phyloP scores from a whole-genome alignment of 768 basidiomycete genomes.

The Mrakia gelida region DNA sequence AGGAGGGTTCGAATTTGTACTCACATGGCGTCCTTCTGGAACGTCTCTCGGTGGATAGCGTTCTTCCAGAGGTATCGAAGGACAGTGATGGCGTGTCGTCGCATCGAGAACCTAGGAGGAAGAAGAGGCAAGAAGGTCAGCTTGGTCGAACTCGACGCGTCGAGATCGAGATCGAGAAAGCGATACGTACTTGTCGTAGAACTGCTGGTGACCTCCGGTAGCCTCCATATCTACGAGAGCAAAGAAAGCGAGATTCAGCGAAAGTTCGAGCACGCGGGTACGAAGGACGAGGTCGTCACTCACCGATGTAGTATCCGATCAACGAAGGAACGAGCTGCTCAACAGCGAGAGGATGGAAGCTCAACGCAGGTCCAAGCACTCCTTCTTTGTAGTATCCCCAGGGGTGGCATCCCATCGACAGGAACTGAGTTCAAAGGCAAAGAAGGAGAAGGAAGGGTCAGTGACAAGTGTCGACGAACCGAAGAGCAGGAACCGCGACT shows the following conservation, averaged over 20 bases:
- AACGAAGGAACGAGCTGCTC: constrained; percentile 85
- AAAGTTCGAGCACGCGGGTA: neutral
- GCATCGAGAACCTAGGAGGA: constrained; percentile 18
- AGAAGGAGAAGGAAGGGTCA: neutral
- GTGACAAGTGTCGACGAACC: neutral
- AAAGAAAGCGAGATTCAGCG: constrained; percentile 9
- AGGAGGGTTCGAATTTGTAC: constrained; percentile 36
- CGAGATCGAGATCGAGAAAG: neutral
- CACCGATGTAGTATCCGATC: constrained; percentile 92
- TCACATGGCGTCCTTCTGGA: constrained; percentile 73
- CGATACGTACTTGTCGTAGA: constrained; percentile 77
- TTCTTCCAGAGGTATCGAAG: constrained; percentile 75
- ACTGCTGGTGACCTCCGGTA: constrained; percentile 95
- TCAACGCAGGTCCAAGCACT: constrained; percentile 74
- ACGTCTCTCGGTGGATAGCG: constrained; percentile 76
- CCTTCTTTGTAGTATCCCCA: constrained; percentile 43
- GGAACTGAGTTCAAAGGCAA: constrained; percentile 34
- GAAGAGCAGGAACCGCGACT: constrained; percentile 34
- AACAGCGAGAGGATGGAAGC: constrained; percentile 75
- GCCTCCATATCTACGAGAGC: constrained; percentile 77
- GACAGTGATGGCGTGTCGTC: constrained; percentile 24
- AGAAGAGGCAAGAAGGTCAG: neutral
- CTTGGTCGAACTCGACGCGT: neutral
- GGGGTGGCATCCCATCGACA: constrained; percentile 42
- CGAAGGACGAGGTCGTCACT: constrained; percentile 33